Percentiles rank a stretch among this genome's conserved stretches.
These are phyloP conservation scores for Lodderomyces elongisporus DNA, from an alignment of 1,139 yeast species.

Conservation along the genomic window DNA sequence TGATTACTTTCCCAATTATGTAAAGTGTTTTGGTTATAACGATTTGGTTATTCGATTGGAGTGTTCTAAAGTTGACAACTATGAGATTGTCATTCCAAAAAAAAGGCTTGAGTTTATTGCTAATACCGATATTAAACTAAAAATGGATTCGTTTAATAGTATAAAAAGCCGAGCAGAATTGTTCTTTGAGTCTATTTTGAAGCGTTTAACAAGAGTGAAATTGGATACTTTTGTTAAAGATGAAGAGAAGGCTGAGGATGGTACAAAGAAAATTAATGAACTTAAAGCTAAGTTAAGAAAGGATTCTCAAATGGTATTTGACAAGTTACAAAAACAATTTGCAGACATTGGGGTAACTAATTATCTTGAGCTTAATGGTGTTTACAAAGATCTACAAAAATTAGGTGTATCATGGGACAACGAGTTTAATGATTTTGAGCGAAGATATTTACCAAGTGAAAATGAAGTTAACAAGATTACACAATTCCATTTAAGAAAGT, in stretches of 20 bases:
- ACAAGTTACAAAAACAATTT: constrained; percentile 50
- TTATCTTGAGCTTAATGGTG: constrained; percentile 64
- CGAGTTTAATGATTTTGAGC: constrained; percentile 81
- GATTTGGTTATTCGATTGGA: constrained; percentile 78
- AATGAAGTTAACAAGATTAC: constrained; percentile 90
- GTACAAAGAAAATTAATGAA: constrained; percentile 53
- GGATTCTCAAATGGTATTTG: constrained; percentile 46
- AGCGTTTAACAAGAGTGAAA: constrained; percentile 71
- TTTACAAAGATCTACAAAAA: constrained; percentile 70
- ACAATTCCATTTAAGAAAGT: constrained; percentile 75
- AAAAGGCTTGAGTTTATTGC: constrained; percentile 71
- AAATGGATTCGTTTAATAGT: constrained; percentile 55
- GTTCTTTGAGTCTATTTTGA: constrained; percentile 72
- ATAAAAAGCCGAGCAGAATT: constrained; percentile 49
- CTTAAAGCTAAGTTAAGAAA: constrained; percentile 48
- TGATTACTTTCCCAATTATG: constrained; percentile 74
- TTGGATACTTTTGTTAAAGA: constrained; percentile 73
- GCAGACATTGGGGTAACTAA: constrained; percentile 55
- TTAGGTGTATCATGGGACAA: constrained; percentile 84
- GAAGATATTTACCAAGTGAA: constrained; percentile 78
- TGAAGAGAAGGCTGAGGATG: constrained; percentile 67
- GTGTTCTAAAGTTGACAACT: constrained; percentile 65
- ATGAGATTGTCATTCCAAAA: constrained; percentile 76
- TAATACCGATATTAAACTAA: constrained; percentile 62
- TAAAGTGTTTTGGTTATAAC: constrained; percentile 78